Percentiles rank a stretch among this genome's conserved stretches.
These are phyloP conservation scores for Coemansia javaensis DNA, from an alignment of 192 early-diverging fungal species.

Conservation along the genomic window DNA sequence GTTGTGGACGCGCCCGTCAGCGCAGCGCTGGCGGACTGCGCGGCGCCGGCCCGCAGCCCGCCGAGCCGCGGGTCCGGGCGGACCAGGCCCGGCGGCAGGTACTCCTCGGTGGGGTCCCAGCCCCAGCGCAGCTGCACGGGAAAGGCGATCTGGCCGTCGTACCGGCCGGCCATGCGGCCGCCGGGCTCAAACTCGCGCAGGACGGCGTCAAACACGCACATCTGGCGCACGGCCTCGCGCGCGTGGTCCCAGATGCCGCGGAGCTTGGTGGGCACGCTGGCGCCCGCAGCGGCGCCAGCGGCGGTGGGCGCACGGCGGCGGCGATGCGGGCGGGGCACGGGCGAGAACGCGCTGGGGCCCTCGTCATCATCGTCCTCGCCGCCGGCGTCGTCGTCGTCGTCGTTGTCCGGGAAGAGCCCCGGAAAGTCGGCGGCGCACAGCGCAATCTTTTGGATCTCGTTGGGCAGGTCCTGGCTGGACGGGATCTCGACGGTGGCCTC, in stretches of 20 bases:
- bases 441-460: constrained; percentile 45
- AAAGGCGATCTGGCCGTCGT: constrained; percentile 12
- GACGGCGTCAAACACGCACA: constrained; percentile 15
- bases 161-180: neutral
- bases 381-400: no score
- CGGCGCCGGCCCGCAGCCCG: neutral
- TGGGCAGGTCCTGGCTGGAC: constrained; percentile 32
- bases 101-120: constrained; percentile 7
- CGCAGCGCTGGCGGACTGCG: neutral
- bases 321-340: no score
- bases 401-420: no score
- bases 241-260: constrained; percentile 31
- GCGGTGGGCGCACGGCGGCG: no score
- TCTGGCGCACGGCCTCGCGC: constrained; percentile 14
- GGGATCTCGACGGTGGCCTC: constrained; percentile 51
- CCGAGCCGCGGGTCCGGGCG: no score
- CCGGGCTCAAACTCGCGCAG: constrained; percentile 20
- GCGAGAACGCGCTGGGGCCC: no score
- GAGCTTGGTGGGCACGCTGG: constrained; percentile 26
- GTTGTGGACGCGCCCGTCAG: neutral
- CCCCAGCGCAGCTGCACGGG: constrained; percentile 26
- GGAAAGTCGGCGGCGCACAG: constrained; percentile 6
- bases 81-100: constrained; percentile 16
- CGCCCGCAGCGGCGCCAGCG: no score
- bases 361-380: neutral